phyloP scores from a whole-genome alignment of 1,139 yeast genomes.

The Candida glucosophila region DNA sequence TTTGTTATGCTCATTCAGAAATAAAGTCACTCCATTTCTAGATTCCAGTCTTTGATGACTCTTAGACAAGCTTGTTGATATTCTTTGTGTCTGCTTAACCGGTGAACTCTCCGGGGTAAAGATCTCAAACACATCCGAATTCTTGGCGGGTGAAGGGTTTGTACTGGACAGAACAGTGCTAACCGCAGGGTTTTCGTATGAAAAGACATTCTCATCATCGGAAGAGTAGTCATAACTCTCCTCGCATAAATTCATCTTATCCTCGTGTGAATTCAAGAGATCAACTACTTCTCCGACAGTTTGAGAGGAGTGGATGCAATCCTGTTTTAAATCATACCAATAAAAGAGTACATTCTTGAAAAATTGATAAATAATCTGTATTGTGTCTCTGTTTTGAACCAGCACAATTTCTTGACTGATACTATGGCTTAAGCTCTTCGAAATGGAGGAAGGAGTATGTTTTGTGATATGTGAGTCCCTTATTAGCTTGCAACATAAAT shows the following conservation, averaged over 20 bases:
- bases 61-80: constrained; percentile 1
- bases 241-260: constrained; percentile 13
- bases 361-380: constrained; percentile 43
- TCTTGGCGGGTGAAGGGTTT: neutral
- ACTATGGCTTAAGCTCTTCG: constrained; percentile 43
- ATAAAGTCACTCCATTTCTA: neutral
- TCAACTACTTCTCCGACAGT: too few relatives aligned
- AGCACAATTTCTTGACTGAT: constrained; percentile 43
- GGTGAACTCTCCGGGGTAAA: too few relatives aligned
- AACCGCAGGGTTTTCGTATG: neutral
- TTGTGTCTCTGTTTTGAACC: constrained; percentile 33
- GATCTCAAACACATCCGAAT: neutral
- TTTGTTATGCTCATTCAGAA: neutral
- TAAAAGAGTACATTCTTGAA: constrained; percentile 39
- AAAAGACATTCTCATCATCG: constrained; percentile 13
- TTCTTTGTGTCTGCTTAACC: too few relatives aligned
- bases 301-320: too few relatives aligned
- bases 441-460: constrained; percentile 36
- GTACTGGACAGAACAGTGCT: too few relatives aligned
- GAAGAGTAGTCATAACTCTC: constrained; percentile 18
- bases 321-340: constrained; percentile 23
- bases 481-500: constrained; percentile 28
- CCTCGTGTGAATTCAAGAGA: too few relatives aligned
- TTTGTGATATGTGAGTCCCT: constrained; percentile 24
- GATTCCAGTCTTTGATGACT: neutral